These are phyloP conservation scores for Tieghemostelium lacteum DNA, from an alignment of 78 protist species.

Conservation along the genomic window DNA sequence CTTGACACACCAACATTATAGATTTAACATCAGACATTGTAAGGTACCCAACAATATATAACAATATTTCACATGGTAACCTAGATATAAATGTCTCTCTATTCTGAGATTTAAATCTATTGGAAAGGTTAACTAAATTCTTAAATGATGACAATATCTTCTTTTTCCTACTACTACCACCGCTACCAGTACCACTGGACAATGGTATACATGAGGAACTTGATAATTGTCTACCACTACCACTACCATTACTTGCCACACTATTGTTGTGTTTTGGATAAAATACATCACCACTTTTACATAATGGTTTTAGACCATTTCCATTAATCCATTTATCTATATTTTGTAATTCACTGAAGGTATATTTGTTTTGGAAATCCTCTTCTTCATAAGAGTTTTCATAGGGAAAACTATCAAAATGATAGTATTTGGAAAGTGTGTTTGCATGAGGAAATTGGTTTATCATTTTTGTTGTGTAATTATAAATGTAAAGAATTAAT, in stretches of 20 bases:
- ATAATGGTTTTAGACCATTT: too few relatives aligned
- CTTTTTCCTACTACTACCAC: background rate
- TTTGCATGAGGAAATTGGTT: background rate
- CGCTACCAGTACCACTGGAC: background rate
- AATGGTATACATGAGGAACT: background rate
- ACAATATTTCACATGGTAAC: constrained; percentile 30
- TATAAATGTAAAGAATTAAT: too few relatives aligned
- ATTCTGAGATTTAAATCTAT: constrained; percentile 8
- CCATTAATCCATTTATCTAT: too few relatives aligned
- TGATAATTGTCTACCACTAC: background rate
- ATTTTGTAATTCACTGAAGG: too few relatives aligned
- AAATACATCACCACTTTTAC: background rate
- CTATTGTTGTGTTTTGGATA: background rate
- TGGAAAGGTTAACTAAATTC: background rate
- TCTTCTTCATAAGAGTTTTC: constrained; percentile 61
- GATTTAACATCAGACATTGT: constrained; percentile 11
- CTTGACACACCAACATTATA: constrained; percentile 23
- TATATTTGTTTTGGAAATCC: background rate
- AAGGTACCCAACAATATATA: constrained; percentile 29
- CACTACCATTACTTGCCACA: background rate
- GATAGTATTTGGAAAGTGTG: background rate
- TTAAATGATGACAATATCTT: background rate
- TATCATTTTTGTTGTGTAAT: background rate
- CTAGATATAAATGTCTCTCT: constrained; percentile 7
- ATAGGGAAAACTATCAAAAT: constrained; percentile 47